These are phyloP conservation scores for Penicillium longicatenatum DNA, from an alignment of 495 filamentous ascomycete genomes.

Conservation along the genomic window DNA sequence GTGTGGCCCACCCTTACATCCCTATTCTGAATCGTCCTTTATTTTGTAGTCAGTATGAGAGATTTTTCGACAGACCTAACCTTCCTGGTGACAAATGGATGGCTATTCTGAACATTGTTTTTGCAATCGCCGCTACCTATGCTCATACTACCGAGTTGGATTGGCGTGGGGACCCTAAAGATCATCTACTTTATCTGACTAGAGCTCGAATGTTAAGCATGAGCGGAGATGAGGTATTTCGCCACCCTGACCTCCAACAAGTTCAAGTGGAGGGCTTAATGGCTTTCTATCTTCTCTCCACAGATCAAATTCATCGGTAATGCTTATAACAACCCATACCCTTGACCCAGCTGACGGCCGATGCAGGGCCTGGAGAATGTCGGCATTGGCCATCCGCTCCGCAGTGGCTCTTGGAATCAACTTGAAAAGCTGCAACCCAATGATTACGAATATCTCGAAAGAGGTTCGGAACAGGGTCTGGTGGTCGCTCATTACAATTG, in stretches of 20 bases:
- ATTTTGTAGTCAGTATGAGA: neutral
- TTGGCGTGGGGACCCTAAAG: neutral
- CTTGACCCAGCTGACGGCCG: too few relatives aligned
- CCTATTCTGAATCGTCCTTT: neutral
- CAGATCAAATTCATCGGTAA: slow-evolving; percentile 61
- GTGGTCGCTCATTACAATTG: neutral
- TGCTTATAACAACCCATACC: neutral
- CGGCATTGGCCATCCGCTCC: neutral
- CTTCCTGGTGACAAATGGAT: neutral
- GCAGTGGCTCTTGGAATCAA: neutral
- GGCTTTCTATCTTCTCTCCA: slow-evolving; percentile 61
- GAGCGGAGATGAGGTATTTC: slow-evolving; percentile 44
- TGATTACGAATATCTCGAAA: neutral
- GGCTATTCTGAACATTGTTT: neutral
- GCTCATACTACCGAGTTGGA: neutral
- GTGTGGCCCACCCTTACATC: neutral
- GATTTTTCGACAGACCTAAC: neutral
- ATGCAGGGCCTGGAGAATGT: neutral
- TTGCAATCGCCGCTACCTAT: neutral
- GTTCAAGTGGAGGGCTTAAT: slow-evolving; percentile 61
- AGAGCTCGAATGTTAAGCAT: neutral
- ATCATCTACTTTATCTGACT: too few relatives aligned
- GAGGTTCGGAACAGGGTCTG: neutral
- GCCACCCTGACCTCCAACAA: slow-evolving; percentile 61
- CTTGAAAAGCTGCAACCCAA: neutral